Evolutionary conservation across 2,329 filamentous ascomycete genomes (phyloP), one percentile per base, ranked within the genome.

Genomic region (Sclerotinia nivalis): DNA sequence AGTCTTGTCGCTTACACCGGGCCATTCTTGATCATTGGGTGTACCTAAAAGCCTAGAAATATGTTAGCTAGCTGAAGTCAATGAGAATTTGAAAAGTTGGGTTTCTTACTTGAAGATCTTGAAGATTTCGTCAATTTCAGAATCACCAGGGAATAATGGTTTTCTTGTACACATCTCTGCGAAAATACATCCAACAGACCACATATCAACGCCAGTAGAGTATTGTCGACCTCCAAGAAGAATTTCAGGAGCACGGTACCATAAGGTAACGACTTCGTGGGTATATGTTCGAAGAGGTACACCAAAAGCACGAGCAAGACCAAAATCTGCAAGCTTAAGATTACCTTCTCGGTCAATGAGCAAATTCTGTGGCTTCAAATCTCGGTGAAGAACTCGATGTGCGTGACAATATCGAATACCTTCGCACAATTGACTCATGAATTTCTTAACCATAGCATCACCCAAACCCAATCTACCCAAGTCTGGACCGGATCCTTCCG

Each of bases 141-240:
- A 96, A 79, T 97, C 93, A 70, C 93, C 93, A 18, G 93, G 93
- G 84, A 97, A 97, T 56, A 97, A 85, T 7, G 93, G 93, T 82
- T 96, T 97, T 77, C 93, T 88, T 1, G 93, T 97, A 82, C 93
- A 96, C 94, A 97, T 97, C 81, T 97, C 93, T 13, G 94, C 93
- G 80, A 97, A 97, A 81, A 97, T 97, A 80, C 93, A 96, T 72
- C 93, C 93, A 64, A 94, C 90, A 45, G 92, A 96, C 93, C 93
- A 97, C 92, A 97, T 97, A 78, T 97, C 93, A 55, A 97, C 93
- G 70, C 93, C 93, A 20, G 93, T 97, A 20, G 92, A 96, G 83
- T 97, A 97, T 80, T 97, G 93, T 66, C 93, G 89, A 70, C 93
- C 93, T 78, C 93, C 93, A 1, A 97, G 88, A 28, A 97, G 86